Evolutionary conservation across 192 early-diverging fungal species (phyloP), one percentile per base, ranked within the genome.

Genomic region (Geranomyces michiganensis): DNA sequence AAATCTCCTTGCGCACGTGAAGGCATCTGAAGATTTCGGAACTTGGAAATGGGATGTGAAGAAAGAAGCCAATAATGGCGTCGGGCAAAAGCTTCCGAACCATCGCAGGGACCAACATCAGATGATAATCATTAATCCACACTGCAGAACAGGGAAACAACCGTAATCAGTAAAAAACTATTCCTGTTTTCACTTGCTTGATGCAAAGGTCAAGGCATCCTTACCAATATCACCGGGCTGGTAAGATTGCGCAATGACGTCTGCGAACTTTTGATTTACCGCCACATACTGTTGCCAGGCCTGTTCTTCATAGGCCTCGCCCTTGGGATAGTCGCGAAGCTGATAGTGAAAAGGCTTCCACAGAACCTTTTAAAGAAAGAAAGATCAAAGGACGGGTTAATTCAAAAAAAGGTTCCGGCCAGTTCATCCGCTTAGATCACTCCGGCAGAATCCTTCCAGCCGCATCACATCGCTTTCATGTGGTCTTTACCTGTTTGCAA

Each of bases 271-370:
- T 53, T 91, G 85, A 82, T 95, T 96, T 1, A 97, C 89, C 17
- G 89, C 82, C 44, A 91, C 79, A 64, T 95, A 93, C 32, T 90
- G 87, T 62, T 93, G 88, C 90, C 93, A 98, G 0, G 92, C 74
- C 48, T 81, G 82, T 49, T 92, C 88, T 63, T 94, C 89, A 73
- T 88, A 92, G 31, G 86, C 87, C 56, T 88, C 87, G 73, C 87
- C 90, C 67, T 92, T 90, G 46, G 92, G 86, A 82, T 92, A 91
- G 70, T 97, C 95, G 53, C 89, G 90, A 67, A 96, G 81, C 55
- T 96, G 91, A 75, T 98, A 98, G 79, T 98, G 96, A 72, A 98
- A 94, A n/a, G 90, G 90, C 12, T 94, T 94, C 96, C 96, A 98
- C 12, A 98, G 85, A 30, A 96, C 87, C 92, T 94, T 81, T 36